Percentiles rank a stretch among this genome's conserved stretches.
phyloP scores from a whole-genome alignment of 176 grass and related monocot genomes.

The Calamus simplicifolius region DNA sequence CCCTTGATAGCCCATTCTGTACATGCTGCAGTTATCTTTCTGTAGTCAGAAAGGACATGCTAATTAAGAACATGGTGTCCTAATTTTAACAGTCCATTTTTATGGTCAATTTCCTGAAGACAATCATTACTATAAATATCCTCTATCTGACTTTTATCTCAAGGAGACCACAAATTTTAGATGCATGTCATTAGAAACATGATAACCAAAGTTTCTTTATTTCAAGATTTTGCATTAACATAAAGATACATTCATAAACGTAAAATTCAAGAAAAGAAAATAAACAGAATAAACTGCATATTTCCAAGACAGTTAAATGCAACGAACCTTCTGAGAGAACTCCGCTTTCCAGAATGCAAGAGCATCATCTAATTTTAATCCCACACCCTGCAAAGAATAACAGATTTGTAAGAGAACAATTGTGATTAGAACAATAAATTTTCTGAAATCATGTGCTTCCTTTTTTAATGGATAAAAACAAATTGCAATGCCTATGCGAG shows the following conservation, averaged over 20 bases:
- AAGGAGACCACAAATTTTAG: too few relatives aligned
- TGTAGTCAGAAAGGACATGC: too few relatives aligned
- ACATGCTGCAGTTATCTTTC: too few relatives aligned
- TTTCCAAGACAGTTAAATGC: constrained; percentile 9
- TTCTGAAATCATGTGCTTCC: neutral
- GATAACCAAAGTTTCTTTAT: too few relatives aligned
- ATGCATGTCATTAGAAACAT: too few relatives aligned
- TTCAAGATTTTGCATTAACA: neutral
- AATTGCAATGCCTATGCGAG: too few relatives aligned
- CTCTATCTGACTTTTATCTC: too few relatives aligned
- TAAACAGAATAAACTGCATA: neutral
- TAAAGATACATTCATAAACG: constrained; percentile 2
- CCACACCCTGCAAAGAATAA: constrained; percentile 59
- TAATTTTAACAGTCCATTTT: too few relatives aligned
- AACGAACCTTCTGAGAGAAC: constrained; percentile 92
- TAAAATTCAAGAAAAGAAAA: constrained; percentile 1
- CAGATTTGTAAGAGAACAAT: neutral
- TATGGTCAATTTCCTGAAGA: too few relatives aligned
- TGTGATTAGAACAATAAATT: neutral
- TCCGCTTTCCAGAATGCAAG: constrained; percentile 89
- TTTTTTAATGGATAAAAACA: neutral
- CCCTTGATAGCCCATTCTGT: too few relatives aligned
- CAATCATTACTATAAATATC: too few relatives aligned
- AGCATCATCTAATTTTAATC: constrained; percentile 93
- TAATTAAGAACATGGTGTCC: too few relatives aligned